Conservation (phyloP, 202 grass and related monocot species). For the Saccharum hybrid region DNA sequence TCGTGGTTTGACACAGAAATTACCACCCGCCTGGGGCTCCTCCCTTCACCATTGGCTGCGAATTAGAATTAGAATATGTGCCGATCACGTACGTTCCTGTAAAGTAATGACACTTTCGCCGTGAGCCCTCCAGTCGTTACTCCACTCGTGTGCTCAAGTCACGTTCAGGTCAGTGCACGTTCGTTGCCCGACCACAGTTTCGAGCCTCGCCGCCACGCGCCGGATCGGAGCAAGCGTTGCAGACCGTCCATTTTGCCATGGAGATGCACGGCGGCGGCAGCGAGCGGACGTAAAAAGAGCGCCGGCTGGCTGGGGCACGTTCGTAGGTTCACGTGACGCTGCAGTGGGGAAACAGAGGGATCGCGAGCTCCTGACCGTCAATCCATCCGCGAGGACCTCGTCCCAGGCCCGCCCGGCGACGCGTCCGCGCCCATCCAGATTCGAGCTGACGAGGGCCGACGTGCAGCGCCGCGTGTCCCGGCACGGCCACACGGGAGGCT, state of each 20-base stretch:
- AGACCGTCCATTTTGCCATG: background rate
- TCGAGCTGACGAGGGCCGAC: too few species aligned
- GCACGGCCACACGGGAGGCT: too few species aligned
- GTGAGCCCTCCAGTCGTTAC: background rate
- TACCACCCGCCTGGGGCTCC: background rate
- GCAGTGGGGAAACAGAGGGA: background rate
- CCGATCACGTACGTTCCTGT: background rate
- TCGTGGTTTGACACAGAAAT: background rate
- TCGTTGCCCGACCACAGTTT: background rate
- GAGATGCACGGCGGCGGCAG: too few species aligned
- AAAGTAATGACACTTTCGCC: background rate
- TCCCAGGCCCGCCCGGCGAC: background rate
- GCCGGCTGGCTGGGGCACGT: too few species aligned
- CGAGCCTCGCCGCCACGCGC: background rate
- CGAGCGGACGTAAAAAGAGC: too few species aligned
- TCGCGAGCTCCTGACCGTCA: constrained; percentile 24
- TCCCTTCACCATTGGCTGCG: background rate
- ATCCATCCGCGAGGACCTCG: background rate
- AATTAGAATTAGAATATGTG: background rate
- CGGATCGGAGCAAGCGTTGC: background rate
- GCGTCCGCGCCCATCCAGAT: too few species aligned
- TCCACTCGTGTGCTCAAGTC: background rate
- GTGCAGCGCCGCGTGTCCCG: background rate
- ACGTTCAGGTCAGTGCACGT: too few species aligned
- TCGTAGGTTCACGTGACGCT: background rate